Base-by-base conservation (phyloP, 1,139 yeast genomes). In the Candida sp. region DNA sequence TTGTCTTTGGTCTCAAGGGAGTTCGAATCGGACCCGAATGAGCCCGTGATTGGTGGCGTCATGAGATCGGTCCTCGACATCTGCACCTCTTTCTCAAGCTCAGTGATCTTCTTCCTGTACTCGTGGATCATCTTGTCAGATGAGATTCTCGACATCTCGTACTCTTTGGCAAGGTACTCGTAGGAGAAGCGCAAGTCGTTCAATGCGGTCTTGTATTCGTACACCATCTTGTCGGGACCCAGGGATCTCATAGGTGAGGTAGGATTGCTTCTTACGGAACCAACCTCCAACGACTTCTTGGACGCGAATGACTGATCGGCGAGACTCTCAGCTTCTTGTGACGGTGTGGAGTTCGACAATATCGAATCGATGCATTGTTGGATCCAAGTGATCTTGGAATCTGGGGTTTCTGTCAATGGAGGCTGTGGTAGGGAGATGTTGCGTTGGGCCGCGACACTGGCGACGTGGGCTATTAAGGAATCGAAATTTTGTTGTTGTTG, bases 151-250 rank as follows among this genome's bases (percentile, higher is more conserved):
- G 86, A 84, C 52, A 82, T 78, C 57, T 83, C 86, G 56, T 77
- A 85, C 59, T 84, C 88, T 63, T 82, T 81, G 5, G 84, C 72
- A 48, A 85, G 70, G 61, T 84, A 85, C 55, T 80, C 82, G 63
- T 85, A 88, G 3, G 88, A 83, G 63, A 85, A 85, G 53, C 85
- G 81, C 51, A 85, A 71, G 60, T 85, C 90, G 51, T 74, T 77
- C 47, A 85, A 67, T 1, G 88, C 88, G 0, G 87, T 81, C 56
- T 74, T 79, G 60, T 82, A 73, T 47, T 77, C 84, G 30, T 68
- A 60, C 4, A 77, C 49, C 8, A 69, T 62, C 58, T 70, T 73
- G 33, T 44, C 46, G 8, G 47, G 37, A 23, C 41, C 26, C 44
- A 41, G 39, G 23, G 43, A 25, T 33, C 39, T 46, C 7, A 25